phyloP scores from a whole-genome alignment of 1,284 basidiomycete genomes.

The Apiotrichum sp. region DNA sequence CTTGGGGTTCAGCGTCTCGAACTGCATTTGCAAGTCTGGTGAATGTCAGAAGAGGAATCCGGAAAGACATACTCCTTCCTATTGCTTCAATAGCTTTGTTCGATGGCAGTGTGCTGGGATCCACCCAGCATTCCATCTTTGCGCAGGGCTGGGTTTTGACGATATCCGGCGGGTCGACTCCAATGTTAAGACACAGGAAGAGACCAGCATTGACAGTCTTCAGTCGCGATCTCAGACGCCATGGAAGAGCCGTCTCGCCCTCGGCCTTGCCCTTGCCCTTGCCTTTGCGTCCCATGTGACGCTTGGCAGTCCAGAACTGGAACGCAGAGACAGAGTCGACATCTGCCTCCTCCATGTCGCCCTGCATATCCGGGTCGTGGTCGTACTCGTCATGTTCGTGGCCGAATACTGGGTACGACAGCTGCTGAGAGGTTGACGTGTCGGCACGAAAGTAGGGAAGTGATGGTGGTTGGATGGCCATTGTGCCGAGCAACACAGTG shows the following conservation, averaged over 20 bases:
- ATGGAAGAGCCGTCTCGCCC: constrained; percentile 47
- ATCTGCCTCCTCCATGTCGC: constrained; percentile 23
- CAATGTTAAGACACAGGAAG: constrained; percentile 95
- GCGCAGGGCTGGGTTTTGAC: constrained; percentile 97
- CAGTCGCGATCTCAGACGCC: constrained; percentile 75
- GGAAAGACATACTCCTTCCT: constrained; percentile 35
- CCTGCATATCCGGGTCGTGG: constrained; percentile 23
- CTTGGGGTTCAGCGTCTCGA: constrained; percentile 78
- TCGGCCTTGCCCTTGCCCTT: constrained; percentile 33
- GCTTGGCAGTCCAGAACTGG: constrained; percentile 45
- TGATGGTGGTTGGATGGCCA: constrained; percentile 25
- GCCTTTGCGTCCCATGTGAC: constrained; percentile 38
- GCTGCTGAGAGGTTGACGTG: constrained; percentile 41
- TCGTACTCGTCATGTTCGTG: constrained; percentile 24
- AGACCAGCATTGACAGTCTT: constrained; percentile 89
- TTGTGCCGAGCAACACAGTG: background rate
- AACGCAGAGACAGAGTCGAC: constrained; percentile 25
- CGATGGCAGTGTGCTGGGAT: constrained; percentile 80
- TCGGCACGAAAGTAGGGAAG: constrained; percentile 43
- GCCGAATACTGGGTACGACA: constrained; percentile 28
- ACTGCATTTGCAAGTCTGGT: constrained; percentile 79
- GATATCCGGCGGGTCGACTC: constrained; percentile 93
- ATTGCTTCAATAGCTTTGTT: constrained; percentile 64
- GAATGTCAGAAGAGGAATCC: too few species aligned
- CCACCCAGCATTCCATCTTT: constrained; percentile 94